Conservation (phyloP, 2,329 filamentous ascomycete species). For the Truncatella angustata region DNA sequence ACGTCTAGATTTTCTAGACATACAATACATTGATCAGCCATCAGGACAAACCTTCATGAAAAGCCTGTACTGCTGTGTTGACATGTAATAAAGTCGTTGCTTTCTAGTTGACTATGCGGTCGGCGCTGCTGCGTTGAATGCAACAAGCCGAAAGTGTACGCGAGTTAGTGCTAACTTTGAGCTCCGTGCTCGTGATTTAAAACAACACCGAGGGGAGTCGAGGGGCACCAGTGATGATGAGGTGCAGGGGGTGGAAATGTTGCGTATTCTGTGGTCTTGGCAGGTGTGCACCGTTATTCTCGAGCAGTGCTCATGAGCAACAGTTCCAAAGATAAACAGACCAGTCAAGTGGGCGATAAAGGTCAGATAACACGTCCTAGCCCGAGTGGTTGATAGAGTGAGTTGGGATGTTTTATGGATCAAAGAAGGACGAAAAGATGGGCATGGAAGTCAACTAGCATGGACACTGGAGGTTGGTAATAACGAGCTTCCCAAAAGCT, state of each 20-base stretch:
- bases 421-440: background rate
- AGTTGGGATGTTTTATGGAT: background rate
- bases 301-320: background rate
- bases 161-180: too few relatives aligned
- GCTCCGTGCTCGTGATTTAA: background rate
- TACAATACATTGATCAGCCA: slow-evolving; percentile 68
- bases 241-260: background rate
- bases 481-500: background rate
- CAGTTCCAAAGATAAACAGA: background rate
- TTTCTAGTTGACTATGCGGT: slow-evolving; percentile 39
- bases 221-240: slow-evolving; percentile 1
- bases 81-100: slow-evolving; percentile 29
- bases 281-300: background rate
- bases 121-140: slow-evolving; percentile 23
- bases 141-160: slow-evolving; percentile 19
- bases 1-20: slow-evolving; percentile 60
- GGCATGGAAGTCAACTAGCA: background rate
- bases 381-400: background rate
- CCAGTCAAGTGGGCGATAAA: background rate
- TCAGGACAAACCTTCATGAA: slow-evolving; percentile 33
- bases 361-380: background rate
- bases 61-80: slow-evolving; percentile 27
- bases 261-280: background rate
- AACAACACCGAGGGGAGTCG: slow-evolving; percentile 5
- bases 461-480: background rate